Percentiles rank a stretch among this genome's conserved stretches.
These are phyloP conservation scores for Trematosphaeria pertusa DNA, from an alignment of 2,329 filamentous ascomycete genomes.

Conservation along the genomic window DNA sequence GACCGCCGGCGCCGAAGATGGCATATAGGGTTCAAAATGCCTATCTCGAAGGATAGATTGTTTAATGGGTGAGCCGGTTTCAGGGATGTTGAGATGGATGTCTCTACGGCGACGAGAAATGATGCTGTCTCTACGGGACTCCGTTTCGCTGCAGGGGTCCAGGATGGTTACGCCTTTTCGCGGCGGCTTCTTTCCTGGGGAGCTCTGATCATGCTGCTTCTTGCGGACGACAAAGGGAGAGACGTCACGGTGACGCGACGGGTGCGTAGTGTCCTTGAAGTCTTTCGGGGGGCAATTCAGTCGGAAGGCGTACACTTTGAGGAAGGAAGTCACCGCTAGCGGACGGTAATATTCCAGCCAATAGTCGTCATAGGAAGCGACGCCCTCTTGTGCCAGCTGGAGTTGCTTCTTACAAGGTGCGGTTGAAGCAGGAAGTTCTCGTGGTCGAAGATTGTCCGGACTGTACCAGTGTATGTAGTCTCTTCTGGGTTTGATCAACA, in stretches of 20 bases:
- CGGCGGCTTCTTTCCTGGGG: constrained; percentile 65
- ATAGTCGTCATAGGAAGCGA: constrained; percentile 84
- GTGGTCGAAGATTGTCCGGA: constrained; percentile 71
- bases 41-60: constrained; percentile 53
- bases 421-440: constrained; percentile 61
- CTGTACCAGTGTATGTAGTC: constrained; percentile 93
- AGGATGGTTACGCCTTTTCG: constrained; percentile 75
- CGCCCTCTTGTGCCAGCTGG: constrained; percentile 31
- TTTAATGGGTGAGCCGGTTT: constrained; percentile 46
- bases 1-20: constrained; percentile 23
- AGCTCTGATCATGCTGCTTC: constrained; percentile 60
- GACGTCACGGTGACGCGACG: constrained; percentile 78
- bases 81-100: constrained; percentile 28
- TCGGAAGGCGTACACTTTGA: constrained; percentile 90
- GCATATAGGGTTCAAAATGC: constrained; percentile 43
- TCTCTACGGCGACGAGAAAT: constrained; percentile 28
- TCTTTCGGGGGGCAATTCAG: constrained; percentile 82
- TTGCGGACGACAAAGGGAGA: constrained; percentile 84
- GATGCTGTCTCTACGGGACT: constrained; percentile 25
- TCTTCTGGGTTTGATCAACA: constrained; percentile 67
- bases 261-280: constrained; percentile 75
- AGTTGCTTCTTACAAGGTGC: constrained; percentile 47
- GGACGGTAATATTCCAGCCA: constrained; percentile 98
- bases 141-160: constrained; percentile 60
- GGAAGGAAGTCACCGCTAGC: constrained; percentile 82